phyloP scores from a whole-genome alignment of 2,329 filamentous ascomycete species.

The Tolypocladium pustulatum region DNA sequence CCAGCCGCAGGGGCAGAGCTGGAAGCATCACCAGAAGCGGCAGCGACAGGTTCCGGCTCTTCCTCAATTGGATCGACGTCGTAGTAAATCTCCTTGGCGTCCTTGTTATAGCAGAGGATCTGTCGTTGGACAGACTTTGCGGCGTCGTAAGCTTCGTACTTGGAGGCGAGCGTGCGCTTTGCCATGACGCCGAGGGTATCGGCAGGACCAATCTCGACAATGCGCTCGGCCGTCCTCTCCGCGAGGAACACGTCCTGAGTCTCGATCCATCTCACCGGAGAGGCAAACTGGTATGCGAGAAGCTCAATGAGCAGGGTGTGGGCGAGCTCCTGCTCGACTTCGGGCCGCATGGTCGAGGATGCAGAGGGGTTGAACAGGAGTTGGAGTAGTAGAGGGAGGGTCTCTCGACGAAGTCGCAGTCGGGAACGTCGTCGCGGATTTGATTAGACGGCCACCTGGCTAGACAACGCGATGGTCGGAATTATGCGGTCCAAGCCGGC shows the following conservation, averaged over 20 bases:
- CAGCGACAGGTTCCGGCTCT: constrained; percentile 57
- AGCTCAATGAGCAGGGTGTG: constrained; percentile 98
- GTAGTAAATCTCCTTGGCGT: constrained; percentile 98
- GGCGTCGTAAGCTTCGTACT: constrained; percentile 97
- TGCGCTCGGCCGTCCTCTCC: constrained; percentile 90
- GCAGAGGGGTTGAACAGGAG: neutral
- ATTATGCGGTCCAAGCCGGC: neutral
- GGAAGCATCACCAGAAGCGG: constrained; percentile 39
- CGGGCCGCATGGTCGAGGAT: constrained; percentile 71
- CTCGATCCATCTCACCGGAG: constrained; percentile 98
- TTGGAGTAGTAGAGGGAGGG: constrained; percentile 1
- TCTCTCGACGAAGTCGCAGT: neutral
- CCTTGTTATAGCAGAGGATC: constrained; percentile 99
- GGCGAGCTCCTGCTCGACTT: constrained; percentile 98
- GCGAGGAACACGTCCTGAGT: constrained; percentile 99
- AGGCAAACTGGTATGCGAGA: constrained; percentile 97
- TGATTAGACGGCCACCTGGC: neutral
- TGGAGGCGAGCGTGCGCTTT: constrained; percentile 86
- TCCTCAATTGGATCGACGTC: constrained; percentile 93
- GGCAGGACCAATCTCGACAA: constrained; percentile 93
- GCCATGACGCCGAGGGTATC: constrained; percentile 98
- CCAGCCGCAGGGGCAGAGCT: constrained; percentile 44
- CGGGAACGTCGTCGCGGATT: neutral
- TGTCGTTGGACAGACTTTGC: constrained; percentile 93
- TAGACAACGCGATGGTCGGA: neutral